Percentiles rank a stretch among this genome's conserved stretches.
These are phyloP conservation scores for Quercus mongolica DNA, from an alignment of 306 rosid genomes.

Conservation along the genomic window DNA sequence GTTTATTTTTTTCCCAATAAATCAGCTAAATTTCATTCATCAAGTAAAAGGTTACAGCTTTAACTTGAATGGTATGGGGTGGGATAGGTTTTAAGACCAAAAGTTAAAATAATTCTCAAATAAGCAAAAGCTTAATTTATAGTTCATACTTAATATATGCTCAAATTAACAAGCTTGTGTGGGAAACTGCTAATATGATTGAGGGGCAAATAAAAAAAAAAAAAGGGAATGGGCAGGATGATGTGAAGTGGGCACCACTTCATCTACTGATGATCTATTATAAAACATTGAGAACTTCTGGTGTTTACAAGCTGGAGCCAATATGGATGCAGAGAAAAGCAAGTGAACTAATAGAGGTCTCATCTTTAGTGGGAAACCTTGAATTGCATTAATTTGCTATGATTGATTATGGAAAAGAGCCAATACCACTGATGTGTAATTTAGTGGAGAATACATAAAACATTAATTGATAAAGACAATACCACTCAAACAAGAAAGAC, in stretches of 20 bases:
- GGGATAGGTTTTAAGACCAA: too few relatives aligned
- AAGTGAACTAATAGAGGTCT: slow-evolving; percentile 9
- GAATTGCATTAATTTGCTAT: slow-evolving; percentile 14
- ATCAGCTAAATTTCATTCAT: too few relatives aligned
- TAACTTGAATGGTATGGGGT: too few relatives aligned
- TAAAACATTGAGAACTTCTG: slow-evolving; percentile 14
- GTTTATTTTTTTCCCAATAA: too few relatives aligned
- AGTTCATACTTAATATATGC: too few relatives aligned
- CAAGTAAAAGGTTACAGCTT: too few relatives aligned
- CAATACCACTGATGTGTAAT: slow-evolving; percentile 10
- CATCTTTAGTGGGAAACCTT: slow-evolving; percentile 22
- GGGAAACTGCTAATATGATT: neutral
- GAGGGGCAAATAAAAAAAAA: too few relatives aligned
- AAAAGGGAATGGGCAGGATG: neutral
- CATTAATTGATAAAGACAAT: slow-evolving; percentile 29
- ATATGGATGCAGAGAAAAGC: neutral
- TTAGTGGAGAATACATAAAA: slow-evolving; percentile 30
- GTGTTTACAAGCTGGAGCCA: slow-evolving; percentile 13
- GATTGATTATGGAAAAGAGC: slow-evolving; percentile 2
- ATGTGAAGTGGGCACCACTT: neutral
- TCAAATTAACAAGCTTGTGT: neutral
- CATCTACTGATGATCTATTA: slow-evolving; percentile 12
- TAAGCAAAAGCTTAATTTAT: too few relatives aligned
- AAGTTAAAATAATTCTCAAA: too few relatives aligned
- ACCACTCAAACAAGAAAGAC: slow-evolving; percentile 23